Evolutionary conservation across 78 protist species (phyloP), one percentile per base, ranked within the genome.

Genomic region (Pigoraptor vietnamica): DNA sequence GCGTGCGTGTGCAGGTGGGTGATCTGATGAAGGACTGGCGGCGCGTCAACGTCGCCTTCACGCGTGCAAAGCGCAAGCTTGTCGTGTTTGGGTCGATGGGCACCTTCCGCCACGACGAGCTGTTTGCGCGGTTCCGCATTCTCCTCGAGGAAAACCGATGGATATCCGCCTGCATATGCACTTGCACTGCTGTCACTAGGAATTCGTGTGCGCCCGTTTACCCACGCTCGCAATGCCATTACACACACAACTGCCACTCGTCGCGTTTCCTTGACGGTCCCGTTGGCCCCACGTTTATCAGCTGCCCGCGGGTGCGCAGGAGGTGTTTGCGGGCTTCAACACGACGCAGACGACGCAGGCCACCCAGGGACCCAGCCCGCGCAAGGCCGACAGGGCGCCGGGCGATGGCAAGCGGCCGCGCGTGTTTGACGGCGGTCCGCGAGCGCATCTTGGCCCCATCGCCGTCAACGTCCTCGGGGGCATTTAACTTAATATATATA

Each of bases 61-160:
- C 98, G 6, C 96, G 98, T n/a, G 97, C 98, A 35, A 95, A 94
- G 91, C 35, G 81, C 67, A 97, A 97, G 90, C 81, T 96, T 32
- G 83, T 97, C 0, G 40, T 96, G 29, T 40, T 97, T 37, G 98
- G 98, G 35, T 93, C 94, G 38, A 6, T 1, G 19, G 40, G 40
- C 23, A 92, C 95, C 24, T 33, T 94, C 37, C 6, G 32, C 19
- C 32, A 29, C 56, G 1, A 9, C 21, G 81, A 32, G 1, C n/a
- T 56, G 86, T 56, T 56, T 55, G 67, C 29, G 29, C 67, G 67
- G 29, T 48, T 48, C 67, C 23, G 82, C 25, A 0, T 34, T 35
- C 38, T 89, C 34, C 33, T 89, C 36, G 90, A 23, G 67, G 67
- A 48, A 48, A 48, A 48, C 67, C 67, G 14, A 48, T 48, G 67